Evolutionary conservation across 2,329 filamentous ascomycete species (phyloP).

Genomic region (Trichoderma sp.): DNA sequence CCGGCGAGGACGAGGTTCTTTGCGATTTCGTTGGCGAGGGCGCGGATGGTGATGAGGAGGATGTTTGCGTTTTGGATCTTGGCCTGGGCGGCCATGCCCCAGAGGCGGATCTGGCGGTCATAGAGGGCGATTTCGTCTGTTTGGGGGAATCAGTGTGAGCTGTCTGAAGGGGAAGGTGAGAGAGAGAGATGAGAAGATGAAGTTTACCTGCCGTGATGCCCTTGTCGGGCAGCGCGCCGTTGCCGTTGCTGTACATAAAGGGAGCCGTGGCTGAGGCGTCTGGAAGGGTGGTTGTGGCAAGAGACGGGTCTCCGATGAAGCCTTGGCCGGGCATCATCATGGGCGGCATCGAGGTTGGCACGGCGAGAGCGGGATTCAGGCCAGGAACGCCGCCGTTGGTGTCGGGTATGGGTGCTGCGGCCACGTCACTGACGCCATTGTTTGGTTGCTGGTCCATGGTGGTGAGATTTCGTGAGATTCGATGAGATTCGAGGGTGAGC

Average conservation of each 20-base stretch:
- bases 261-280: constrained; percentile 40
- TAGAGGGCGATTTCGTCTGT: constrained; percentile 95
- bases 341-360: constrained; percentile 18
- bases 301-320: constrained; percentile 36
- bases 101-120: constrained; percentile 94
- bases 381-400: constrained; percentile 23
- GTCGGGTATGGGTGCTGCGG: constrained; percentile 7
- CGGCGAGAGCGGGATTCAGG: constrained; percentile 21
- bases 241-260: constrained; percentile 39
- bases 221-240: constrained; percentile 31
- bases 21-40: constrained; percentile 88
- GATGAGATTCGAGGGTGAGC: not conserved
- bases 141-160: not conserved
- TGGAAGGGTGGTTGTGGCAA: constrained; percentile 33
- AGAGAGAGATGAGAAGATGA: not conserved
- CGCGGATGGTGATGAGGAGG: constrained; percentile 84
- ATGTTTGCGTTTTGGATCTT: constrained; percentile 88
- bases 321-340: constrained; percentile 30
- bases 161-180: not conserved
- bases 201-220: constrained; percentile 42
- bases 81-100: constrained; percentile 94
- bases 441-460: constrained; percentile 28
- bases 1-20: constrained; percentile 97
- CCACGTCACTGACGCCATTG: constrained; percentile 22
- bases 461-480: not conserved